phyloP scores from a whole-genome alignment of 2,329 filamentous ascomycete genomes.

The Diaporthe ilicicola region DNA sequence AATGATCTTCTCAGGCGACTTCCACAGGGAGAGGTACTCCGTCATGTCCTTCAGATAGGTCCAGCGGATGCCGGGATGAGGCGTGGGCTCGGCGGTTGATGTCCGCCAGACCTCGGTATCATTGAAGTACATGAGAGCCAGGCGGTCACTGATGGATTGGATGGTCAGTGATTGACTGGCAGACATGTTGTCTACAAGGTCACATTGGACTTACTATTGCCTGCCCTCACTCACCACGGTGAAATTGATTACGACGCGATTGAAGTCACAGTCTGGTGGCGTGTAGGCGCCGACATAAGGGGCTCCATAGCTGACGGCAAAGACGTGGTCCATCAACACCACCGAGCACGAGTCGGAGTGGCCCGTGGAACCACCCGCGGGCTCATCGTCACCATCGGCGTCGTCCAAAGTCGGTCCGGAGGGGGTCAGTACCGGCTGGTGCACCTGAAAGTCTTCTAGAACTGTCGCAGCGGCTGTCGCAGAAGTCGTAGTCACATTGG shows the following conservation, averaged over 20 bases:
- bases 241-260: conserved; percentile 78
- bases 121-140: conserved; percentile 78
- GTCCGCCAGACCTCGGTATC: conserved; percentile 86
- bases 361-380: conserved; percentile 22
- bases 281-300: conserved; percentile 77
- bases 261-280: conserved; percentile 75
- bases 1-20: conserved; percentile 74
- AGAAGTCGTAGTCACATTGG: conserved; percentile 34
- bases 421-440: conserved; percentile 69
- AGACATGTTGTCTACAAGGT: not conserved
- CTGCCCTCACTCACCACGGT: conserved; percentile 75
- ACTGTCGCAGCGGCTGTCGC: conserved; percentile 41
- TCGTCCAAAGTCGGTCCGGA: conserved; percentile 49
- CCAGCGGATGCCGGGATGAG: conserved; percentile 73
- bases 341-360: conserved; percentile 55
- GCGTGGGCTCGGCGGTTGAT: conserved; percentile 81
- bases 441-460: conserved; percentile 74
- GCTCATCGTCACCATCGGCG: not conserved
- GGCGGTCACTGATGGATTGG: conserved; percentile 60
- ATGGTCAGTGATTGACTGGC: not conserved
- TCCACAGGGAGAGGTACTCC: conserved; percentile 74
- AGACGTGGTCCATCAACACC: conserved; percentile 75
- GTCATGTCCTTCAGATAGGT: conserved; percentile 83
- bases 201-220: conserved; percentile 60
- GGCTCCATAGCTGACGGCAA: conserved; percentile 76